Percentiles rank a stretch among this genome's conserved stretches.
Evolutionary conservation across 306 rosid species (phyloP).

Genomic region (Cucumis cinereus): DNA sequence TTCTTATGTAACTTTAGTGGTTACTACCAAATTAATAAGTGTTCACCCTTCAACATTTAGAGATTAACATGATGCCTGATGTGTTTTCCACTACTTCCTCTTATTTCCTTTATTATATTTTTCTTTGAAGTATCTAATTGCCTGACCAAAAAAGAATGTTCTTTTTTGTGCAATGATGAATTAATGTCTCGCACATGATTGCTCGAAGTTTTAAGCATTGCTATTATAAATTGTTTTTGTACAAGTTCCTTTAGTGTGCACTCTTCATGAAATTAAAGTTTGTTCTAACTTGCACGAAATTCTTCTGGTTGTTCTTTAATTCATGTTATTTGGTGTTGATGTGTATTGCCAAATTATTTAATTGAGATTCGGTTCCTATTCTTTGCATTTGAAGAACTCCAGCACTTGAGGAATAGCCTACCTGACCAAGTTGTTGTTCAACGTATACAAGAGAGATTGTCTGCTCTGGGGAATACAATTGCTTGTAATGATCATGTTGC

Average conservation of each 20-base stretch:
- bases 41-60: too few species aligned
- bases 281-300: neutral
- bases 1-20: neutral
- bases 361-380: neutral
- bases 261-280: neutral
- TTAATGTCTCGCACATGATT: neutral
- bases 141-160: too few species aligned
- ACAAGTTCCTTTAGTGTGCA: neutral
- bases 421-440: slow-evolving; percentile 89
- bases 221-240: neutral
- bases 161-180: neutral
- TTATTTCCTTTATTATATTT: neutral
- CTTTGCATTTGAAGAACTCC: slow-evolving; percentile 50
- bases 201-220: neutral
- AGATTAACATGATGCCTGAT: neutral
- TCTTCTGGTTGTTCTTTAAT: neutral
- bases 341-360: neutral
- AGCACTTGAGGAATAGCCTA: slow-evolving; percentile 85
- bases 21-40: neutral
- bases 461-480: slow-evolving; percentile 88
- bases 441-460: slow-evolving; percentile 76
- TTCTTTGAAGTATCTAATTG: too few species aligned
- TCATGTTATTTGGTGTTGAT: neutral
- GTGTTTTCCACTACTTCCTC: neutral
- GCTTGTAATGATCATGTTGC: slow-evolving; percentile 96